Percentiles rank a stretch among this genome's conserved stretches.
These are phyloP conservation scores for Cutaneotrichosporon sp. DNA, from an alignment of 1,284 basidiomycete genomes.

Conservation along the genomic window DNA sequence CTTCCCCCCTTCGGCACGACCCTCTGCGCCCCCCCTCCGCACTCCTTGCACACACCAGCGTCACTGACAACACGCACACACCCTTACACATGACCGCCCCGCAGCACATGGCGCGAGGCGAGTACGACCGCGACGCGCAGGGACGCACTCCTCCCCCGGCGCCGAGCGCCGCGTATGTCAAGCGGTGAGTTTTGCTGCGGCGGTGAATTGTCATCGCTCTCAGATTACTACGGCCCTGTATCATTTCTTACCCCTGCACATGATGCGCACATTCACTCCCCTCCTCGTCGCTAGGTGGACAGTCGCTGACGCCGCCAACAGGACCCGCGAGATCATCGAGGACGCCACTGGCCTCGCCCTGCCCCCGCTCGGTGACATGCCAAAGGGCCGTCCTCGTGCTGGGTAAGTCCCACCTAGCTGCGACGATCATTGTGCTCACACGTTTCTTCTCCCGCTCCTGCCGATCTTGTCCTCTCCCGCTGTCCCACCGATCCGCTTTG, in stretches of 20 bases:
- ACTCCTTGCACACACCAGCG: too few species aligned
- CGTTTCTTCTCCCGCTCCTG: not conserved
- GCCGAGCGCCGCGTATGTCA: conserved; percentile 78
- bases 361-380: conserved; percentile 57
- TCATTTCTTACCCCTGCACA: not conserved
- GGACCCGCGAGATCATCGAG: conserved; percentile 72
- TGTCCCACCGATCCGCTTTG: not conserved
- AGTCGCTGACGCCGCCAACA: conserved; percentile 34
- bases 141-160: conserved; percentile 66
- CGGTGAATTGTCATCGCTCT: not conserved
- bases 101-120: not conserved
- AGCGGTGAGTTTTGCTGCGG: conserved; percentile 61
- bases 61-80: too few species aligned
- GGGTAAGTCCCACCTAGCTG: conserved; percentile 33
- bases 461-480: not conserved
- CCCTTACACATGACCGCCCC: not conserved
- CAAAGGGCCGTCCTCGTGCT: conserved; percentile 43
- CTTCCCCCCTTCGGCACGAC: too few species aligned
- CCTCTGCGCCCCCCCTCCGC: too few species aligned
- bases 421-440: conserved; percentile 1
- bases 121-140: conserved; percentile 10
- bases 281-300: too few species aligned
- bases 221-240: not conserved
- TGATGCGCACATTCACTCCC: too few species aligned
- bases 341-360: conserved; percentile 55